Evolutionary conservation across 2,329 filamentous ascomycete genomes (phyloP).

Genomic region (Dactylellina sp.): DNA sequence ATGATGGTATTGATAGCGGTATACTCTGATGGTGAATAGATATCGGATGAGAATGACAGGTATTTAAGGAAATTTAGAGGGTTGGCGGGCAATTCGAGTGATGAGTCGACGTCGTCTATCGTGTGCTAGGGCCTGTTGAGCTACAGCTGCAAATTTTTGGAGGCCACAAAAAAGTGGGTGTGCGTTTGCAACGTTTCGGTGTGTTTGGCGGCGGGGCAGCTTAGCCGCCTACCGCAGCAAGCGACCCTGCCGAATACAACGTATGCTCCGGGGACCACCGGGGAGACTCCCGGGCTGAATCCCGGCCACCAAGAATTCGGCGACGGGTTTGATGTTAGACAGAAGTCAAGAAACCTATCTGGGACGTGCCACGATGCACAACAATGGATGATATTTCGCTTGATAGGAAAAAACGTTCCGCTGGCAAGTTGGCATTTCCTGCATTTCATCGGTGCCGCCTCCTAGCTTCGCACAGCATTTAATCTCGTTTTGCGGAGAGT

Average conservation of each 20-base stretch:
- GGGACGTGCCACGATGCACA: background rate
- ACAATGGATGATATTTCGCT: background rate
- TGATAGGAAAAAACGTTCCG: too few species aligned
- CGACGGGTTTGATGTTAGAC: too few species aligned
- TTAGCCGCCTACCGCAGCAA: slow-evolving; percentile 7
- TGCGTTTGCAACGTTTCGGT: background rate
- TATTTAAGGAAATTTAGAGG: background rate
- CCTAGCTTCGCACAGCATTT: too few species aligned
- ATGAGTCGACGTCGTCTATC: slow-evolving; percentile 1
- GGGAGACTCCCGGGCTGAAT: background rate
- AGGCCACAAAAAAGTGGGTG: slow-evolving; percentile 20
- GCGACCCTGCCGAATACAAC: background rate
- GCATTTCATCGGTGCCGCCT: too few species aligned
- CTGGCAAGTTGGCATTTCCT: too few species aligned
- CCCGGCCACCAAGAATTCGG: background rate
- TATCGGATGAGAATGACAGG: background rate
- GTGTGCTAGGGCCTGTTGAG: background rate
- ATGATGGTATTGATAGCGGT: background rate
- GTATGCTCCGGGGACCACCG: background rate
- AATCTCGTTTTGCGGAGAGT: too few species aligned
- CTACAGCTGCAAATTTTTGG: slow-evolving; percentile 44
- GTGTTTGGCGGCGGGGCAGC: too few species aligned
- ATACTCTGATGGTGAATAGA: background rate
- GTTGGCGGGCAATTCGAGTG: background rate
- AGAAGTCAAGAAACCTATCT: background rate